A percentile compares a stretch with the other conserved stretches of the same genome.
Conservation (phyloP, 2,329 filamentous ascomycete species). For the Cytospora leucostoma region DNA sequence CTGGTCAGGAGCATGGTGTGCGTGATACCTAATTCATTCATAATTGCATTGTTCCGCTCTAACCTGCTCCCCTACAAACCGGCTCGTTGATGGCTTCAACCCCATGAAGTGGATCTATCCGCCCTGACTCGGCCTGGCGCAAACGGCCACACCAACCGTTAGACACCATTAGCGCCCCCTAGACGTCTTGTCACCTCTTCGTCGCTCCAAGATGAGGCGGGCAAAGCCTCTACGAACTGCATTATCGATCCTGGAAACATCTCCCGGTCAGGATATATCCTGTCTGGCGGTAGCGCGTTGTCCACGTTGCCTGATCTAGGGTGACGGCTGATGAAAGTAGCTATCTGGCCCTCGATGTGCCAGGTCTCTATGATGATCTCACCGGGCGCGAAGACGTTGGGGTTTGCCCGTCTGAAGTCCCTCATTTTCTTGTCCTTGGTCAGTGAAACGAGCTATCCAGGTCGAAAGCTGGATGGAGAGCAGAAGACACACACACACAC, state of each 20-base stretch:
- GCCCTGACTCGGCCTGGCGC: background rate
- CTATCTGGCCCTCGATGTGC: slow-evolving; percentile 19
- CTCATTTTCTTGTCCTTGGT: slow-evolving; percentile 14
- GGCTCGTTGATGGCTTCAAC: background rate
- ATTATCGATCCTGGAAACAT: slow-evolving; percentile 28
- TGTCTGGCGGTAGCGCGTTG: background rate
- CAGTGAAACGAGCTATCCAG: background rate
- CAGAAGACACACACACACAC: background rate
- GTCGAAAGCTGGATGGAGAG: background rate
- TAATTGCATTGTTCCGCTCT: background rate
- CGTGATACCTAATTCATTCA: slow-evolving; percentile 14
- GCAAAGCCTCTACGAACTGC: slow-evolving; percentile 21
- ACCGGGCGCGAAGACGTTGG: slow-evolving; percentile 17
- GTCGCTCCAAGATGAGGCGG: slow-evolving; percentile 5
- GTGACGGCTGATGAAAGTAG: slow-evolving; percentile 4
- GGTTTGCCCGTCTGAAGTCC: slow-evolving; percentile 1
- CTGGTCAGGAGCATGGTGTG: background rate
- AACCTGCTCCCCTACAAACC: background rate
- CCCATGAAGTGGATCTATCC: background rate
- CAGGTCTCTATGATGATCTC: slow-evolving; percentile 20
- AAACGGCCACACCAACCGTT: too few species aligned
- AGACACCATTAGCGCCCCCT: too few species aligned
- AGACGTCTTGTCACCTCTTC: background rate
- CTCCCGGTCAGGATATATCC: slow-evolving; percentile 23
- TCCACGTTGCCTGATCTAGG: background rate